Evolutionary conservation across 306 rosid genomes (phyloP).

Genomic region (Medicago arabica): DNA sequence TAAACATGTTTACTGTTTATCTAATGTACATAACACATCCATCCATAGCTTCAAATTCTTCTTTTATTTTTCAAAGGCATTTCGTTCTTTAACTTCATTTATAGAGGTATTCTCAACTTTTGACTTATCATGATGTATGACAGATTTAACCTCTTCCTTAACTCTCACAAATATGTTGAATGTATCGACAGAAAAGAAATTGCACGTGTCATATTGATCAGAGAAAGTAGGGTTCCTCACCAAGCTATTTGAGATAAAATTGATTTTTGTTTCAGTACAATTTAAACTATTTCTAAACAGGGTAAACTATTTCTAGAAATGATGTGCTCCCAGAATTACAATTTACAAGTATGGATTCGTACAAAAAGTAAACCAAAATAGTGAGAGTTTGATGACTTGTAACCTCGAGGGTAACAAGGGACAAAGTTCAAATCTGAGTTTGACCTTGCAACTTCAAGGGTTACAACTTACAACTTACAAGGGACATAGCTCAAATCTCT

Average conservation of each 20-base stretch:
- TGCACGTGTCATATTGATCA: not conserved
- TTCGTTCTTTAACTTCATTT: constrained; percentile 64
- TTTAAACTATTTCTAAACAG: not conserved
- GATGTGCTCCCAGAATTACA: too few species aligned
- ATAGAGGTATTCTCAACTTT: constrained; percentile 60
- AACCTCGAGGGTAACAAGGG: not conserved
- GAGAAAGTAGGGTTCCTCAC: not conserved
- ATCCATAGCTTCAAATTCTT: constrained; percentile 70
- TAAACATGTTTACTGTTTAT: too few species aligned
- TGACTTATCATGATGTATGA: constrained; percentile 58
- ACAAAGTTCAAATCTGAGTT: not conserved
- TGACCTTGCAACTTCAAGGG: too few species aligned
- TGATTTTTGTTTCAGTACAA: constrained; percentile 15
- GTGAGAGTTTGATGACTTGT: too few species aligned
- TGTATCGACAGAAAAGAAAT: not conserved
- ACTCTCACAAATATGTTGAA: constrained; percentile 49
- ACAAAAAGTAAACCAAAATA: not conserved
- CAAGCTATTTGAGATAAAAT: constrained; percentile 34
- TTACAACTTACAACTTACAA: too few species aligned
- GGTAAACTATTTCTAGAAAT: too few species aligned
- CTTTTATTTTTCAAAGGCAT: constrained; percentile 65
- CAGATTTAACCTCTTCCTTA: constrained; percentile 57
- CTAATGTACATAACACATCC: constrained; percentile 9
- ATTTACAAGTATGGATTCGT: not conserved
- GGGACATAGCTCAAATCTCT: too few species aligned